phyloP scores from a whole-genome alignment of 179 eudicot species.

The Amaranthus tricolor region DNA sequence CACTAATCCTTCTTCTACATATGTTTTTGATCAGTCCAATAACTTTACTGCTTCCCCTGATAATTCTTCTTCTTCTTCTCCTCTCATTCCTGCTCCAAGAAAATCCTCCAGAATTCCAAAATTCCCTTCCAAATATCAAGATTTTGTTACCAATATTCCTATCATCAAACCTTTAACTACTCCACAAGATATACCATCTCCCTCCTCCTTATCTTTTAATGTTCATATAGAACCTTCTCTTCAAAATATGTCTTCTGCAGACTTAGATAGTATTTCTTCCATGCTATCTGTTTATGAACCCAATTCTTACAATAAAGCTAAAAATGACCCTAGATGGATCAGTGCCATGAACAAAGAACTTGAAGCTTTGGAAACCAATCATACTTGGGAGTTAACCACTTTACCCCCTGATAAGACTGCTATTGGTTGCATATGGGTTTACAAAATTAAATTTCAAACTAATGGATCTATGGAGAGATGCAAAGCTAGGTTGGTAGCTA shows the following conservation, averaged over 20 bases:
- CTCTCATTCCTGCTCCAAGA: neutral
- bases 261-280: no score
- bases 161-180: no score
- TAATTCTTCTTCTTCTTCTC: neutral
- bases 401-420: constrained; percentile 1
- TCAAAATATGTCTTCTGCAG: no score
- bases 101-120: neutral
- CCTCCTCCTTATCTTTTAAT: no score
- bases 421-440: constrained; percentile 20
- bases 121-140: neutral
- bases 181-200: no score
- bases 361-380: neutral
- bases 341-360: constrained; percentile 8
- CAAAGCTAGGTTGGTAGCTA: constrained; percentile 13
- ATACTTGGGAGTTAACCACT: constrained; percentile 2
- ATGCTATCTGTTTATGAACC: no score
- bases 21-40: no score
- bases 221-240: no score
- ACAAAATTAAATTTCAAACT: neutral
- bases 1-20: neutral
- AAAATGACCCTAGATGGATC: neutral
- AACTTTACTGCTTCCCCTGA: neutral
- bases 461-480: constrained; percentile 5
- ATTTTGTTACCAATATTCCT: neutral
- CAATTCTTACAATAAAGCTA: neutral